phyloP scores from a whole-genome alignment of 2,329 filamentous ascomycete genomes.

The Byssothecium circinans region DNA sequence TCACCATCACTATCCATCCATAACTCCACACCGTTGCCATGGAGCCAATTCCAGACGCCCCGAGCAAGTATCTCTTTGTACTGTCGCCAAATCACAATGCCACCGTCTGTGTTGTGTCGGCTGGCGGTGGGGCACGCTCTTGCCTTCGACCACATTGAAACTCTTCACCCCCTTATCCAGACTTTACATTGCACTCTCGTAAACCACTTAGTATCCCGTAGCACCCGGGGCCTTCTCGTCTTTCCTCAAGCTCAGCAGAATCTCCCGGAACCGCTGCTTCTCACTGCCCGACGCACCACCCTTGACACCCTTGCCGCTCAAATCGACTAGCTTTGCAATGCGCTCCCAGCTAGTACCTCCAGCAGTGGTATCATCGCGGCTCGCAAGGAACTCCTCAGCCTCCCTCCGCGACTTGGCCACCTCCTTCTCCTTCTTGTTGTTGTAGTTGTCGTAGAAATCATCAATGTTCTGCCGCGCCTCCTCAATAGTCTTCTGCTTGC shows the following conservation, averaged over 20 bases:
- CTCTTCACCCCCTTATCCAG: neutral
- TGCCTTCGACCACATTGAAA: neutral
- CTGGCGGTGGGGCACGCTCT: neutral
- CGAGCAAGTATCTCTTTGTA: neutral
- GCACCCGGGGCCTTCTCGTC: conserved; percentile 80
- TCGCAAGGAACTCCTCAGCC: conserved; percentile 87
- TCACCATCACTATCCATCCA: neutral
- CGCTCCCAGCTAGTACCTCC: conserved; percentile 98
- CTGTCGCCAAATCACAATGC: neutral
- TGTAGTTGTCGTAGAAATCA: conserved; percentile 99
- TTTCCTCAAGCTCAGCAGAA: conserved; percentile 84
- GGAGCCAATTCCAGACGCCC: conserved; percentile 1
- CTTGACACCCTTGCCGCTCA: conserved; percentile 88
- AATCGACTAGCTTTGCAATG: conserved; percentile 94
- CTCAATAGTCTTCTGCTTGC: conserved; percentile 82
- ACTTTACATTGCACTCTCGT: conserved; percentile 4
- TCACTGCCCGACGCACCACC: conserved; percentile 87
- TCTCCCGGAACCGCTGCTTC: conserved; percentile 93
- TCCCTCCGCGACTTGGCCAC: conserved; percentile 87
- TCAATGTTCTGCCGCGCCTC: conserved; percentile 94
- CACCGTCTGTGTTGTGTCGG: neutral
- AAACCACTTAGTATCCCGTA: conserved; percentile 43
- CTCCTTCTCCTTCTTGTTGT: conserved; percentile 94
- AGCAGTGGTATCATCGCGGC: conserved; percentile 86
- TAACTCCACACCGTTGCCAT: conserved; percentile 2